phyloP scores from a whole-genome alignment of 75 land plant genomes.

The Selaginella moellendorffii region DNA sequence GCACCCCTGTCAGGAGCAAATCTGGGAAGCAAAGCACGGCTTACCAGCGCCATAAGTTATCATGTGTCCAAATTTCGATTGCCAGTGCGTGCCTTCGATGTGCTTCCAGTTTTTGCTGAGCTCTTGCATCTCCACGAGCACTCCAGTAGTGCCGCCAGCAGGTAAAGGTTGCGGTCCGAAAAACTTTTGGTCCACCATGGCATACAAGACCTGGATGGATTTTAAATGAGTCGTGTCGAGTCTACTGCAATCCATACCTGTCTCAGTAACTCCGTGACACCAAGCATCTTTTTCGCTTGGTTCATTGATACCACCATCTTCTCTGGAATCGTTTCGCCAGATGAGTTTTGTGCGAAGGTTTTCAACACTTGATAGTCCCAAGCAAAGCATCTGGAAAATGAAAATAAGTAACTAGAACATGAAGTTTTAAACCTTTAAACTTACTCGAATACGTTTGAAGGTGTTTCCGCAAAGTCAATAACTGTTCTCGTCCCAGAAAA shows the following conservation, averaged over 20 bases:
- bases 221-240: background rate
- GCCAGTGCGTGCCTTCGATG: slow-evolving; percentile 94
- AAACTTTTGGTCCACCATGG: slow-evolving; percentile 68
- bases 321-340: slow-evolving; percentile 81
- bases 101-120: slow-evolving; percentile 58
- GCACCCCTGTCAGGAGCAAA: background rate
- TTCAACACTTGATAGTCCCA: slow-evolving; percentile 83
- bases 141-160: slow-evolving; percentile 41
- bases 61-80: slow-evolving; percentile 72
- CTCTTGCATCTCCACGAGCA: slow-evolving; percentile 57
- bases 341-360: slow-evolving; percentile 66
- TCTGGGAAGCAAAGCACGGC: no score
- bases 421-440: no score
- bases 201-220: slow-evolving; percentile 50
- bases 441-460: slow-evolving; percentile 95
- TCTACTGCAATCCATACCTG: slow-evolving; percentile 59
- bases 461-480: slow-evolving; percentile 89
- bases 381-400: slow-evolving; percentile 59
- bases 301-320: slow-evolving; percentile 62
- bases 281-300: slow-evolving; percentile 64
- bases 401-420: no score
- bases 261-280: slow-evolving; percentile 76
- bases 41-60: slow-evolving; percentile 93
- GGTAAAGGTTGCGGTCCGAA: slow-evolving; percentile 48
- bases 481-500: slow-evolving; percentile 93